A percentile compares a stretch with the other conserved stretches of the same genome.
Conservation (phyloP, 2,329 filamentous ascomycete genomes). For the Colletotrichum kahawae region DNA sequence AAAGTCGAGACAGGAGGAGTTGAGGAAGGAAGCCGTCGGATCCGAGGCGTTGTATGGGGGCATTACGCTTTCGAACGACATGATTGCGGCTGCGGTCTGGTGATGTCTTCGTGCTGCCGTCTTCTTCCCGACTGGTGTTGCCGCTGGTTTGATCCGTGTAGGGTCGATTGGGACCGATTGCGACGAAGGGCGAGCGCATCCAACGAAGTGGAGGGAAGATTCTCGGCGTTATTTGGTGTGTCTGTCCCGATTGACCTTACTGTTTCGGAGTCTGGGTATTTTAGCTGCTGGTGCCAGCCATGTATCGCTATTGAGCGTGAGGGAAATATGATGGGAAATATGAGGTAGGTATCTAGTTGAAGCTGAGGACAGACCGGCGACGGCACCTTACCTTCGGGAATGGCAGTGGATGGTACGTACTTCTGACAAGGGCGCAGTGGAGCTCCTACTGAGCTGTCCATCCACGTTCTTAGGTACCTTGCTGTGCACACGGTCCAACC, state of each 20-base stretch:
- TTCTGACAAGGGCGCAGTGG: background rate
- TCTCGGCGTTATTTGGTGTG: background rate
- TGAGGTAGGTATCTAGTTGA: background rate
- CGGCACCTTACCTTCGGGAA: background rate
- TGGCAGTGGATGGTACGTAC: background rate
- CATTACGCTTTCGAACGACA: conserved; percentile 77
- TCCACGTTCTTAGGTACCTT: background rate
- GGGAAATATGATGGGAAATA: background rate
- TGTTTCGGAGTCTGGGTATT: background rate
- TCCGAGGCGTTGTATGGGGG: conserved; percentile 76
- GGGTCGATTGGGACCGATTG: background rate
- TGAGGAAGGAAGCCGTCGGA: conserved; percentile 77
- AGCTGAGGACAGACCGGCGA: background rate
- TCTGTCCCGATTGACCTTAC: background rate
- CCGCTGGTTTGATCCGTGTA: background rate
- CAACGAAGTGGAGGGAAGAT: background rate
- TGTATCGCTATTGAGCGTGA: background rate
- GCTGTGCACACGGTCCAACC: background rate
- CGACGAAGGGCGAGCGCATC: background rate
- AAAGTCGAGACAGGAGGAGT: conserved; percentile 88
- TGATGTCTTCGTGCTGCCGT: background rate
- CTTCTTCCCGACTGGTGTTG: background rate
- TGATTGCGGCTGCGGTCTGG: conserved; percentile 33
- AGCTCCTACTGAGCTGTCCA: background rate
- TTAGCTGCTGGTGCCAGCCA: background rate